These are phyloP conservation scores for Uncinocarpus reesii DNA, from an alignment of 2,329 filamentous ascomycete species.

Conservation along the genomic window DNA sequence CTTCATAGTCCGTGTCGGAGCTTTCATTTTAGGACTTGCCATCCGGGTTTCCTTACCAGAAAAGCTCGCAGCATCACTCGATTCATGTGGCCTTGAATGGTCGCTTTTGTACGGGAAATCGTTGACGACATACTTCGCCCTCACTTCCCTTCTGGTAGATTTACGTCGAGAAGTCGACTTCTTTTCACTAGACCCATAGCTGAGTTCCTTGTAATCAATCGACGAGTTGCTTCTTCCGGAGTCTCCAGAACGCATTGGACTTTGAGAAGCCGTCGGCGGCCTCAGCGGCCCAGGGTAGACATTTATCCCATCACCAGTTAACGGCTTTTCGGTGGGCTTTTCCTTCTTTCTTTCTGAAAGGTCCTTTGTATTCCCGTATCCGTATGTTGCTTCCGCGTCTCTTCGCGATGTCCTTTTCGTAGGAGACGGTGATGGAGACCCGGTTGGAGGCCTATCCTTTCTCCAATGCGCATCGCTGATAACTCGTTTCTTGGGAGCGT, in stretches of 20 bases:
- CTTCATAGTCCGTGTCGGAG: slow-evolving; percentile 21
- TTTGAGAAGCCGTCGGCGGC: slow-evolving; percentile 17
- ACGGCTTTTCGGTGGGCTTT: background rate
- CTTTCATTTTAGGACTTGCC: slow-evolving; percentile 23
- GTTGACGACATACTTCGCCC: slow-evolving; percentile 12
- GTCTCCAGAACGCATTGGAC: slow-evolving; percentile 15
- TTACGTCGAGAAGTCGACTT: background rate
- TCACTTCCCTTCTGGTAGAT: slow-evolving; percentile 8
- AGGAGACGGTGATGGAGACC: slow-evolving; percentile 30
- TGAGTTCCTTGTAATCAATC: background rate
- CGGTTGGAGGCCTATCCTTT: slow-evolving; percentile 44
- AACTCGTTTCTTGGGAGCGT: slow-evolving; percentile 77
- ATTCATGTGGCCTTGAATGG: slow-evolving; percentile 1
- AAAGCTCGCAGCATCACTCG: slow-evolving; percentile 31
- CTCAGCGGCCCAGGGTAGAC: slow-evolving; percentile 21
- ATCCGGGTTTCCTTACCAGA: slow-evolving; percentile 31
- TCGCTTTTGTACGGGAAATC: slow-evolving; percentile 12
- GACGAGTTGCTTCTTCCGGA: slow-evolving; percentile 3
- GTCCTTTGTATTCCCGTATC: slow-evolving; percentile 21
- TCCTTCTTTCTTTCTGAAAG: slow-evolving; percentile 24
- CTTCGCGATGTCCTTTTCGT: slow-evolving; percentile 35
- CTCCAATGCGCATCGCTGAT: slow-evolving; percentile 85
- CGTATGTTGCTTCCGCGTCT: slow-evolving; percentile 33
- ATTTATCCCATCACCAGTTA: slow-evolving; percentile 23
- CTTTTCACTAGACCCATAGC: background rate